Evolutionary conservation across 257 asterid species (phyloP), one percentile per base, ranked within the genome.

Genomic region (Schizonepeta tenuifolia): DNA sequence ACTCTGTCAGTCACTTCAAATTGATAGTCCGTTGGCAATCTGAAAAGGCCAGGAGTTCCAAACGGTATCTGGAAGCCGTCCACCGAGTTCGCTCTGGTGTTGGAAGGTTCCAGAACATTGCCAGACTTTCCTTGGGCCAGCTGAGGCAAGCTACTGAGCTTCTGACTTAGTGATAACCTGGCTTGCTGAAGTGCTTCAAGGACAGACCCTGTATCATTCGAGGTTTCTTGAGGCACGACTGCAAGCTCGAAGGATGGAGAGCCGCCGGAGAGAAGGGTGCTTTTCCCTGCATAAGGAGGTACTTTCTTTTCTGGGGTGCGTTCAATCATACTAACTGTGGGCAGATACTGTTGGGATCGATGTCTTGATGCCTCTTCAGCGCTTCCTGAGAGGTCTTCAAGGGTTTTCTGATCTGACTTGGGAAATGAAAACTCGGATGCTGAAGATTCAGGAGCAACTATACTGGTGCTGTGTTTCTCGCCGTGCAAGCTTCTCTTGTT

Each of bases 161-260:
- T 84, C 76, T 84, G 81, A 56, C 75, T 81, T 65, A 93, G 81
- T 9, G 96, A 93, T 14, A 76, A 44, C 74, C 78, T 91, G 71
- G 97, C 96, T 50, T 1, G 83, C 50, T 86, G 87, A 60, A 93
- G 95, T 24, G 89, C 92, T 70, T 79, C 84, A 11, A 93, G 84
- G 68, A 89, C 96, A 61, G 94, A 76, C 46, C 80, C 80, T 43
- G 87, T 62, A 59, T 77, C 43, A 49, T 49, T 76, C 3, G 83
- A 67, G n/a, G 85, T 71, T 57, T 78, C 89, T 67, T 66, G 80
- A 57, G 88, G 80, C 51, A 84, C 63, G 75, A 83, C 77, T 61
- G 95, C 82, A 77, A 89, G 88, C 65, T 85, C 82, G 17, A 47
- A 67, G 46, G 74, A 70, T 9, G 77, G 70, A 44, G 77, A 66